Base-by-base conservation (phyloP, 306 rosid genomes). In the Albizia julibrissin region DNA sequence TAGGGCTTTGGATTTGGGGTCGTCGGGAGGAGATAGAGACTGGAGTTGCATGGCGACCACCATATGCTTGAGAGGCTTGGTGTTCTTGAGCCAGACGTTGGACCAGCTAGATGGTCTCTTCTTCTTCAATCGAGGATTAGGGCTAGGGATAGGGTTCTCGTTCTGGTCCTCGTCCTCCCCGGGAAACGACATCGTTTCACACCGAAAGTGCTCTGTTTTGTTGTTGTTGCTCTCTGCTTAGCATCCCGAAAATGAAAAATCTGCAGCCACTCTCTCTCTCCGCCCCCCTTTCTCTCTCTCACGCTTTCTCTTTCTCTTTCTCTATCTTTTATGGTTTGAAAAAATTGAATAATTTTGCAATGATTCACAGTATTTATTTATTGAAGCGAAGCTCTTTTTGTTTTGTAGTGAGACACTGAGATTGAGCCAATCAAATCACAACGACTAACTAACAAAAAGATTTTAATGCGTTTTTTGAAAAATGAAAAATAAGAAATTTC, bases 11-110 rank as follows among this genome's bases (percentile, higher is more conserved):
- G 40, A 2, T 64, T 80, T 70, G 70, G 50, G 74, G 74, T 74
- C 33, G 8, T 26, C 75, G 10, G 56, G 58, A 43, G 75, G 21
- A 44, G 87, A 75, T n/a, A 83, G 79, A 21, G 92, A 74, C 40
- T 79, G 89, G 11, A 89, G 85, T 6, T 88, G 88, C 93, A 91
- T 86, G 33, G 93, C 86, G 21, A 69, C 76, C 50, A 91, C 73
- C 46, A 88, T 86, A 56, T 88, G 84, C 65, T 81, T 86, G 77
- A 91, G 86, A 7, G 91, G 71, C 44, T 84, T 85, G 27, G 86
- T 61, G 81, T 84, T 86, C 87, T 87, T 91, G 54, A 85, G 75
- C 90, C 91, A 84, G 52, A 86, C 19, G 50, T 85, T 87, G 6
- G 91, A 81, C 93, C 90, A 87, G 69, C 83, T 87, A 1, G 75